Evolutionary conservation across 1,284 basidiomycete genomes (phyloP), one percentile per base, ranked within the genome.

Genomic region (Cystobasidiaceae sp.): DNA sequence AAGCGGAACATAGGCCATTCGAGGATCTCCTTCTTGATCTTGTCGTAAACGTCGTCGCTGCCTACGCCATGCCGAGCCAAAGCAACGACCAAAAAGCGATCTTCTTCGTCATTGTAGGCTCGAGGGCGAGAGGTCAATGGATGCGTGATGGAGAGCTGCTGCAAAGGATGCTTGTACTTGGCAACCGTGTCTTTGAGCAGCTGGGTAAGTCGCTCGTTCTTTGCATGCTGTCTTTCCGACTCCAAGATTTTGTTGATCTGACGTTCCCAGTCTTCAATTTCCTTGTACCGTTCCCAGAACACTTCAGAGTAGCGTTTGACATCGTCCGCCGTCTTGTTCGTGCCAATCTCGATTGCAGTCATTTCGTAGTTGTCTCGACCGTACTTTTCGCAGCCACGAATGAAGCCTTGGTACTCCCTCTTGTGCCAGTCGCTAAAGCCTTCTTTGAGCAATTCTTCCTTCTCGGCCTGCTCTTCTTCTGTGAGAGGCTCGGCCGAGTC

Each of bases 51-150:
- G 73, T 97, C 93, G 63, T 97, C 93, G 30, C 85, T 81, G 60
- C 87, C 86, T 80, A 98, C 86, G 13, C 93, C 93, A 75, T 98
- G 94, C 78, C 96, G 85, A 75, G 88, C 86, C 67, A 98, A 79
- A 32, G 93, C 85, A 74, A 91, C 93, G 28, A 98, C 83, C 27
- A 98, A 81, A 80, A 97, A 98, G 23, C 94, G 82, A 74, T 98
- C 96, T 75, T 98, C 96, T 74, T 98, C 94, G 71, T 99, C 94
- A 32, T 84, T 88, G 77, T 97, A 98, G 3, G 90, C 87, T 75
- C 97, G 97, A 64, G 92, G 91, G 77, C 96, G 75, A 19, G 72
- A 93, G 69, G 94, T 93, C 65, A 91, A 91, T 0, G 90, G 90
- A 73, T 96, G 96, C 75, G 89, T 88, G 60, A 97, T 84, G 77